These are phyloP conservation scores for Tausonia pullulans DNA, from an alignment of 1,284 basidiomycete species.

Conservation along the genomic window DNA sequence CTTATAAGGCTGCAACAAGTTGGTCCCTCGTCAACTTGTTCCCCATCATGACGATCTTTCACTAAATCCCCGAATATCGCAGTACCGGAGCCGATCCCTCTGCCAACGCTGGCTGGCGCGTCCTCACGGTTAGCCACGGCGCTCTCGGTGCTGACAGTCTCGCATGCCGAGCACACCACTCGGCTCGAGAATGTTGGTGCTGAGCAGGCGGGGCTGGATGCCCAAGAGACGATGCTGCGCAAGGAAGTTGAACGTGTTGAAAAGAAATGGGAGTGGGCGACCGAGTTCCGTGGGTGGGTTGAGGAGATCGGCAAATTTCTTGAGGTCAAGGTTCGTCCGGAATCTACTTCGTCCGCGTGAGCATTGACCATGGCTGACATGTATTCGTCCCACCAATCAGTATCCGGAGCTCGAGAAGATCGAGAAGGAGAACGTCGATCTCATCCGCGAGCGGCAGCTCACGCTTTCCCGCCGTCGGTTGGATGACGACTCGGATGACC, in stretches of 20 bases:
- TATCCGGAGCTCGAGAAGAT: conserved; percentile 71
- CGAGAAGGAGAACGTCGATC: conserved; percentile 65
- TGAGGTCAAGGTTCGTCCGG: conserved; percentile 66
- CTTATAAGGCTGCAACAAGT: too few species aligned
- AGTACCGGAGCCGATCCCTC: conserved; percentile 38
- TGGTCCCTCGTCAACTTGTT: too few species aligned
- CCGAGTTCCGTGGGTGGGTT: conserved; percentile 70
- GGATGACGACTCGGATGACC: conserved; percentile 70
- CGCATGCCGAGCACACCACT: conserved; percentile 22
- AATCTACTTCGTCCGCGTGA: neutral
- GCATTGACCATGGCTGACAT: conserved; percentile 9
- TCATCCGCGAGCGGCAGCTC: conserved; percentile 60
- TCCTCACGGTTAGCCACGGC: conserved; percentile 54
- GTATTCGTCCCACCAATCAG: conserved; percentile 35
- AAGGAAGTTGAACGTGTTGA: conserved; percentile 68
- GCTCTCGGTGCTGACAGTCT: conserved; percentile 45
- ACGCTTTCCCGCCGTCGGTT: conserved; percentile 56
- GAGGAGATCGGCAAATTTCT: conserved; percentile 79
- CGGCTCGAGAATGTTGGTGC: conserved; percentile 34
- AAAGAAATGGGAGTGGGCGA: conserved; percentile 75
- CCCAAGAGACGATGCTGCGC: conserved; percentile 66
- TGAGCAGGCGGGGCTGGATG: conserved; percentile 59
- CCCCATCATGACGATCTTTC: neutral
- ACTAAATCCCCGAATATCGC: conserved; percentile 42
- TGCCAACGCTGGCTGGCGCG: conserved; percentile 57